These are phyloP conservation scores for Pseudogymnoascus verrucosus DNA, from an alignment of 2,329 filamentous ascomycete genomes.

Conservation along the genomic window DNA sequence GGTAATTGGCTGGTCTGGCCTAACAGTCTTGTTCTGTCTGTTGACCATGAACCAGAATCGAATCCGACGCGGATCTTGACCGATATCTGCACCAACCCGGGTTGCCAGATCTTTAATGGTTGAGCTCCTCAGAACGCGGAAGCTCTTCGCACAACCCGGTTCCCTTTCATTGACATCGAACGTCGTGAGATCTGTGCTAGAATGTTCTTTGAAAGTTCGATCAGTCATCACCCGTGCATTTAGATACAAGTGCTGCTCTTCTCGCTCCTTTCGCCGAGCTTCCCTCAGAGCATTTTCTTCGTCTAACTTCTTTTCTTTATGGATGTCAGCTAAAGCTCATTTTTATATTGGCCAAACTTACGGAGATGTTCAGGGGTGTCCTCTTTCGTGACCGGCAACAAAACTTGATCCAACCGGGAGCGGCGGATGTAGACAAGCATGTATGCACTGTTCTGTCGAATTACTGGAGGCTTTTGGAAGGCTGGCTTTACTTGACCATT, in stretches of 20 bases:
- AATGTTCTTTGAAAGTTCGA: slow-evolving; percentile 70
- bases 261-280: slow-evolving; percentile 74
- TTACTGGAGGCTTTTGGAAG: slow-evolving; percentile 45
- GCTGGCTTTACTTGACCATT: slow-evolving; percentile 33
- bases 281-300: slow-evolving; percentile 75
- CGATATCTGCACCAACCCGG: slow-evolving; percentile 62
- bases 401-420: slow-evolving; percentile 71
- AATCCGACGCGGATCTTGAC: slow-evolving; percentile 59
- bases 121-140: slow-evolving; percentile 67
- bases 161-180: slow-evolving; percentile 53
- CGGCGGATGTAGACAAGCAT: slow-evolving; percentile 98
- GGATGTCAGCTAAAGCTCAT: slow-evolving; percentile 20
- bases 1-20: slow-evolving; percentile 79
- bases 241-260: slow-evolving; percentile 92
- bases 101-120: slow-evolving; percentile 68
- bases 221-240: slow-evolving; percentile 74
- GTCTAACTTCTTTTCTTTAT: slow-evolving; percentile 59
- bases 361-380: slow-evolving; percentile 78
- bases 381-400: slow-evolving; percentile 65
- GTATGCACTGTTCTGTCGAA: slow-evolving; percentile 78
- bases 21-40: slow-evolving; percentile 90
- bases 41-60: slow-evolving; percentile 98
- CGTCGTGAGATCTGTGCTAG: slow-evolving; percentile 73
- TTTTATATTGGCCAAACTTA: slow-evolving; percentile 33
- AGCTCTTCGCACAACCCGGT: slow-evolving; percentile 60